Evolutionary conservation across 73 alveolate genomes (phyloP).

Genomic region (Paramecium sexaurelia): DNA sequence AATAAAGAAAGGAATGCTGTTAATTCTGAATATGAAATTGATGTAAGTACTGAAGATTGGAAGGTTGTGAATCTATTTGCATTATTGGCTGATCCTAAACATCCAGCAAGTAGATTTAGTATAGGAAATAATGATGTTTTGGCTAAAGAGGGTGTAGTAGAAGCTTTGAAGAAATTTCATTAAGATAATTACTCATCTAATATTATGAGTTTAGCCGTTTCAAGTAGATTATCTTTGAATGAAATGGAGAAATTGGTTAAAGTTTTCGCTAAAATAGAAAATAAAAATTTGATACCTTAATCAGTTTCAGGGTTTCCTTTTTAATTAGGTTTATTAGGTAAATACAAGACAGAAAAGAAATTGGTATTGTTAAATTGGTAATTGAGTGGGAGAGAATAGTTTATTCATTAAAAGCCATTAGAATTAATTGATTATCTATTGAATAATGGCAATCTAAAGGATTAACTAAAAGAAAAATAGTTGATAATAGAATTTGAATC

Average conservation of each 20-base stretch:
- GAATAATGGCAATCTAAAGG: conserved; percentile 4
- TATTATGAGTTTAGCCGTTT: conserved; percentile 1
- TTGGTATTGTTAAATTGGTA: not conserved
- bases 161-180: conserved; percentile 26
- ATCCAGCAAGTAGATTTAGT: conserved; percentile 55
- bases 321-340: not conserved
- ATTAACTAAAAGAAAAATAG: not conserved
- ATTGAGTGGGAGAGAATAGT: not conserved
- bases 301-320: not conserved
- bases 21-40: conserved; percentile 60
- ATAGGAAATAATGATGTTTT: conserved; percentile 46
- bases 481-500: not conserved
- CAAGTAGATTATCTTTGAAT: not conserved
- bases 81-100: conserved; percentile 11
- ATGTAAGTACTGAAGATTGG: conserved; percentile 63
- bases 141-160: conserved; percentile 35
- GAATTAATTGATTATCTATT: conserved; percentile 27
- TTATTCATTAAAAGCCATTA: not conserved
- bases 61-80: conserved; percentile 36
- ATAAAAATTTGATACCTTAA: not conserved
- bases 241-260: conserved; percentile 24
- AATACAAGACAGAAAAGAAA: not conserved
- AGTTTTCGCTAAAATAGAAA: not conserved
- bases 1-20: conserved; percentile 66
- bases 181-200: conserved; percentile 47